Evolutionary conservation across 805 yeast species (phyloP).

Genomic region (Metschnikowia borealis): DNA sequence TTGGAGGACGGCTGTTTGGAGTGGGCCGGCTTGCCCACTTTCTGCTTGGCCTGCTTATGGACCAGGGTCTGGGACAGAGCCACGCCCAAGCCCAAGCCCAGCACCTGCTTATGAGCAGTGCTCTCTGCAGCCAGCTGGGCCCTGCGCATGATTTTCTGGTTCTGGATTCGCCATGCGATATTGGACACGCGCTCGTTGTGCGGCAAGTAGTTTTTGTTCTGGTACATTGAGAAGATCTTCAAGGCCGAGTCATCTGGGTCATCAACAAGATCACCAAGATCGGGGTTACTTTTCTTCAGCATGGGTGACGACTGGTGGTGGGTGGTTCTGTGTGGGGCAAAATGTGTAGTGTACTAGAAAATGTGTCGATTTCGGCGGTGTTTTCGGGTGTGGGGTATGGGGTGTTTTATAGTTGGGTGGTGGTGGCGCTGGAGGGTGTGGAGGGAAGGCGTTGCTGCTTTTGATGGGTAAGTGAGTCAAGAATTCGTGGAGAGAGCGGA

Average conservation of each 20-base stretch:
- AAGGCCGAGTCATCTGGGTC: constrained; percentile 37
- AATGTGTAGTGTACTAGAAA: too few species aligned
- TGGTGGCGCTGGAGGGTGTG: background rate
- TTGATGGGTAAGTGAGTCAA: background rate
- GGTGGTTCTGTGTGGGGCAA: too few species aligned
- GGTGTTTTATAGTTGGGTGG: too few species aligned
- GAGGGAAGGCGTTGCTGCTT: background rate
- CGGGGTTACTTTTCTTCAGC: background rate
- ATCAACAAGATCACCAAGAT: constrained; percentile 21
- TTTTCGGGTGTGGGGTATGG: too few species aligned
- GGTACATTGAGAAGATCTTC: constrained; percentile 39
- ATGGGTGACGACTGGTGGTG: background rate
- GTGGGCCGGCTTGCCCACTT: constrained; percentile 1
- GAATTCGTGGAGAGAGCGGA: background rate
- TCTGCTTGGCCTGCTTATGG: background rate
- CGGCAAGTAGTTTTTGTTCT: constrained; percentile 38
- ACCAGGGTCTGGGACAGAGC: too few species aligned
- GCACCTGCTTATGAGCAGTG: background rate
- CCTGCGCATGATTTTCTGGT: constrained; percentile 25
- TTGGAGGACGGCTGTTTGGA: constrained; percentile 21
- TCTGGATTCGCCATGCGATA: constrained; percentile 45
- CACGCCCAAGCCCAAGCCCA: background rate
- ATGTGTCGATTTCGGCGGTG: too few species aligned
- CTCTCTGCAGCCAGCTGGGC: constrained; percentile 4
- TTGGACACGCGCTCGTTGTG: constrained; percentile 40